phyloP scores from a whole-genome alignment of 2,329 filamentous ascomycete species.

The Fusarium tanahbumbuense region DNA sequence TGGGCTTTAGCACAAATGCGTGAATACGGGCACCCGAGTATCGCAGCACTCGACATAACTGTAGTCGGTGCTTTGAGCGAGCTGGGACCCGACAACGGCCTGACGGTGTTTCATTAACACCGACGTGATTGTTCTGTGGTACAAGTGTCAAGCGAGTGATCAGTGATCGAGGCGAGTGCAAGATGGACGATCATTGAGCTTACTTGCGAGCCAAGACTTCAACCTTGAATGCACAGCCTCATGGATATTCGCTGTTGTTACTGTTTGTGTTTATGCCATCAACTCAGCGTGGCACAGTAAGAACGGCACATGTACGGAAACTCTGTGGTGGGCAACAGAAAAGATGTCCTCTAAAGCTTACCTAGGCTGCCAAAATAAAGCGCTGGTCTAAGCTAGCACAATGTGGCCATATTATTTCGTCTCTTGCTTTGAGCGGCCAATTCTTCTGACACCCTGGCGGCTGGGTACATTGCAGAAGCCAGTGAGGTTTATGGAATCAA shows the following conservation, averaged over 20 bases:
- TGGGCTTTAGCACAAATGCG: constrained; percentile 1
- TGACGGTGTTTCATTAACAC: constrained; percentile 27
- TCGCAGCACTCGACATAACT: constrained; percentile 10
- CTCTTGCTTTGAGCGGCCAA: too few relatives aligned
- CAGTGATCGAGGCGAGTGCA: constrained; percentile 2
- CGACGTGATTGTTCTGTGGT: constrained; percentile 7
- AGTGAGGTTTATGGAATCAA: neutral
- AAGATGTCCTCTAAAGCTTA: too few relatives aligned
- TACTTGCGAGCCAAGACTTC: constrained; percentile 35
- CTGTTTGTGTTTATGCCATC: constrained; percentile 20
- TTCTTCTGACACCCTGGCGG: too few relatives aligned
- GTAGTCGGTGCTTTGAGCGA: constrained; percentile 8
- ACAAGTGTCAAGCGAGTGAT: neutral
- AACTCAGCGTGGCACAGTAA: constrained; percentile 28
- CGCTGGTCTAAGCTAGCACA: too few relatives aligned
- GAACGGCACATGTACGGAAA: neutral
- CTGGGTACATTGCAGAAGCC: too few relatives aligned
- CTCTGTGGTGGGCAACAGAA: too few relatives aligned
- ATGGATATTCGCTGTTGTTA: constrained; percentile 14
- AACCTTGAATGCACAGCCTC: constrained; percentile 35
- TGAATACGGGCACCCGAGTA: neutral
- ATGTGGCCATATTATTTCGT: too few relatives aligned
- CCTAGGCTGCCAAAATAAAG: too few relatives aligned
- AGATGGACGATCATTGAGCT: constrained; percentile 27
- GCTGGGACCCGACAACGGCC: constrained; percentile 8